These are phyloP conservation scores for Crithidia bombi DNA, from an alignment of 208 protist species.

Conservation along the genomic window DNA sequence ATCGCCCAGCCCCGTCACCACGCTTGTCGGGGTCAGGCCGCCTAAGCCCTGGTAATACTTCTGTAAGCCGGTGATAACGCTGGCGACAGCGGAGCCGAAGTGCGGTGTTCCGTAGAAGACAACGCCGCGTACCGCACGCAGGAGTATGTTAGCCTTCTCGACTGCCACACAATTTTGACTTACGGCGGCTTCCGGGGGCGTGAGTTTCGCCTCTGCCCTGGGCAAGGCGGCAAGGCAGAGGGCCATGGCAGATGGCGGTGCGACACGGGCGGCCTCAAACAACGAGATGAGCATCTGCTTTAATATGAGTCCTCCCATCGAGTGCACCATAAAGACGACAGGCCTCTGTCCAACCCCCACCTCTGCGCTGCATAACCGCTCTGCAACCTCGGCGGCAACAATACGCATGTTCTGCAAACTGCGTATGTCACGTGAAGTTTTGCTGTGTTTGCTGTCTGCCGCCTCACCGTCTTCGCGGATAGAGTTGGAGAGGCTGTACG, in stretches of 20 bases:
- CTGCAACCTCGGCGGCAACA: conserved; percentile 53
- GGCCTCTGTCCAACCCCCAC: conserved; percentile 56
- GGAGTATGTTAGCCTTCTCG: conserved; percentile 25
- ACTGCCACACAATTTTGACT: conserved; percentile 4
- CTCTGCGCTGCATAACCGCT: conserved; percentile 38
- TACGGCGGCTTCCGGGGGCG: neutral
- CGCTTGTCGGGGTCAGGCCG: conserved; percentile 53
- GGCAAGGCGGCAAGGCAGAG: conserved; percentile 1
- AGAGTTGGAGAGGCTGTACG: conserved; percentile 2
- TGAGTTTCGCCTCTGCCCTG: neutral
- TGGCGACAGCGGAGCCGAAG: conserved; percentile 69
- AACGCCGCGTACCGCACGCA: conserved; percentile 52
- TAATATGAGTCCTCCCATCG: conserved; percentile 67
- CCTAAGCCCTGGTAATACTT: conserved; percentile 63
- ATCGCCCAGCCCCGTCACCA: conserved; percentile 65
- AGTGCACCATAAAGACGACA: conserved; percentile 71
- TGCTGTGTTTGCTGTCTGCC: neutral
- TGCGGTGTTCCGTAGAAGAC: conserved; percentile 81
- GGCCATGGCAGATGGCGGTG: conserved; percentile 6
- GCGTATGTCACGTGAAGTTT: conserved; percentile 10
- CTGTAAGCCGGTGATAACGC: conserved; percentile 56
- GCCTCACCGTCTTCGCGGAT: neutral
- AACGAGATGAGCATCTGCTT: conserved; percentile 67
- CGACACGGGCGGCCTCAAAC: conserved; percentile 25
- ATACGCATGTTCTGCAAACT: conserved; percentile 42